These are phyloP conservation scores for Setomelanomma holmii DNA, from an alignment of 2,329 filamentous ascomycete species.

Conservation along the genomic window DNA sequence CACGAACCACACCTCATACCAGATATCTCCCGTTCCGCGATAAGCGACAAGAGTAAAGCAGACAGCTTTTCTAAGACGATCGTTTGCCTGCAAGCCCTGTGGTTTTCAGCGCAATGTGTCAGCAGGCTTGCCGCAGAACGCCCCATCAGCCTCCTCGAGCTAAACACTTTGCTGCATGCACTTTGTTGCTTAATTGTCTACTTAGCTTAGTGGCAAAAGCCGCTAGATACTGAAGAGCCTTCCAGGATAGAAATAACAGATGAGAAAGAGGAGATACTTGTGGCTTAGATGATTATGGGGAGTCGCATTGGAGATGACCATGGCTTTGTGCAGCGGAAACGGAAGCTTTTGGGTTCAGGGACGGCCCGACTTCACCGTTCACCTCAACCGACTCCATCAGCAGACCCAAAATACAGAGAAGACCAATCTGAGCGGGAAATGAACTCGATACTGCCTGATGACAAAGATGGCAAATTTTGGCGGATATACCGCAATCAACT, in stretches of 20 bases:
- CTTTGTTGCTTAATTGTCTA: slow-evolving; percentile 39
- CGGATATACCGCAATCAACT: neutral
- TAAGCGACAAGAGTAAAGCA: slow-evolving; percentile 15
- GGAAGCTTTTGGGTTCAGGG: too few relatives aligned
- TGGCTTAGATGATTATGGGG: too few relatives aligned
- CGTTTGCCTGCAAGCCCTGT: slow-evolving; percentile 31
- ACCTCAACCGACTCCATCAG: too few relatives aligned
- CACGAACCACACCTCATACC: slow-evolving; percentile 1
- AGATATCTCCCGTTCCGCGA: slow-evolving; percentile 2
- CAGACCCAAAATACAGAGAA: too few relatives aligned
- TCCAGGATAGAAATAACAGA: neutral
- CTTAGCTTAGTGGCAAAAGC: slow-evolving; percentile 41
- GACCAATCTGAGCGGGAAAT: too few relatives aligned
- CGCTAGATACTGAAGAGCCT: slow-evolving; percentile 25
- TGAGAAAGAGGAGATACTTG: neutral
- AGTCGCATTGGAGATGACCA: too few relatives aligned
- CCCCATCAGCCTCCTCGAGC: slow-evolving; percentile 62
- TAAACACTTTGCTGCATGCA: slow-evolving; percentile 64
- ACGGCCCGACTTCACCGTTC: too few relatives aligned
- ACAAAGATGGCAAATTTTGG: neutral
- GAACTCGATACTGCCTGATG: too few relatives aligned
- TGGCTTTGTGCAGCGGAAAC: too few relatives aligned
- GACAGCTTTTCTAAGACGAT: slow-evolving; percentile 24
- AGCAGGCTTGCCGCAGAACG: slow-evolving; percentile 17
- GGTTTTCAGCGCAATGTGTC: slow-evolving; percentile 35